Evolutionary conservation across 345 rosid species (phyloP).

Genomic region (Erucastrum elatum): DNA sequence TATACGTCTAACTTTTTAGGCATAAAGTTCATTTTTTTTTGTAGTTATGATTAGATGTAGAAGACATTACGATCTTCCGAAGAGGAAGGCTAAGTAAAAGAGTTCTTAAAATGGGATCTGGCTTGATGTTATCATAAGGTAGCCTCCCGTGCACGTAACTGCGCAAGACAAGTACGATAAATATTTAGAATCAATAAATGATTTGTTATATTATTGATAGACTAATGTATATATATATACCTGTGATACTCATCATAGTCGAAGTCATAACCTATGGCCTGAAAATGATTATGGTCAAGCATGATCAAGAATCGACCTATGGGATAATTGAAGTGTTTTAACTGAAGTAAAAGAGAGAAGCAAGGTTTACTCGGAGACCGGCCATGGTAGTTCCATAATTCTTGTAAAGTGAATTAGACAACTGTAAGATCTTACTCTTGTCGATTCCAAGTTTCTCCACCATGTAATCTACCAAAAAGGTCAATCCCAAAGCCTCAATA

Average conservation of each 20-base stretch:
- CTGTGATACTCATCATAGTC: slow-evolving; percentile 81
- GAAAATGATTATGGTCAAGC: not conserved
- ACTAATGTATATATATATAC: slow-evolving; percentile 27
- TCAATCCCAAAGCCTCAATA: not conserved
- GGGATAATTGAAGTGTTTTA: not conserved
- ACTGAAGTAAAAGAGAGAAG: not conserved
- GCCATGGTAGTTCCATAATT: slow-evolving; percentile 93
- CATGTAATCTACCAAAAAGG: slow-evolving; percentile 56
- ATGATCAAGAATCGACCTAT: not conserved
- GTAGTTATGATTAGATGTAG: not conserved
- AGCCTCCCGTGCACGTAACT: slow-evolving; percentile 77
- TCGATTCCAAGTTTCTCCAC: slow-evolving; percentile 68
- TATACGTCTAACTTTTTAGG: not conserved
- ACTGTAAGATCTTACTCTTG: slow-evolving; percentile 44
- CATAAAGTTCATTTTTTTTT: not conserved
- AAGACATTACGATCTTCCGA: slow-evolving; percentile 55
- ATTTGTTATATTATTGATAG: not conserved
- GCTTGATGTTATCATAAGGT: slow-evolving; percentile 74
- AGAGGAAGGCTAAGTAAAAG: slow-evolving; percentile 66
- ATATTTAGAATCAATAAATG: not conserved
- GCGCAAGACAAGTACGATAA: not conserved
- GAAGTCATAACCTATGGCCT: slow-evolving; percentile 65
- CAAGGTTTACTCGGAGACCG: slow-evolving; percentile 66
- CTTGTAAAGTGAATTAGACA: slow-evolving; percentile 68
- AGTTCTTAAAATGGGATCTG: slow-evolving; percentile 68